Base-by-base conservation (phyloP, 2,329 filamentous ascomycete species). In the Stemphylium lycopersici region DNA sequence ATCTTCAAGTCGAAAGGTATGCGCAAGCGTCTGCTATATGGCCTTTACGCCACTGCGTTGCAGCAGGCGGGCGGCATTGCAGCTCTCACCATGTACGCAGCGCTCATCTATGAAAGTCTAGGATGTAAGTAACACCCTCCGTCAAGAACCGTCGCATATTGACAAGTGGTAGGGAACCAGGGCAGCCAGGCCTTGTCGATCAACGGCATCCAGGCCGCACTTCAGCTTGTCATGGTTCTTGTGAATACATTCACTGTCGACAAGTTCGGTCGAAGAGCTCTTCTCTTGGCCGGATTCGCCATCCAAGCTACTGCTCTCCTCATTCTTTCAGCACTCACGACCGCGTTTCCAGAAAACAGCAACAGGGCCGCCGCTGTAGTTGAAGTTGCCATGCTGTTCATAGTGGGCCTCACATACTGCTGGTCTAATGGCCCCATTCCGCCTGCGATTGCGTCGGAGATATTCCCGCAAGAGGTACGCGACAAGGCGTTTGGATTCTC, bases 1-100 rank as follows among this genome's bases (percentile, higher is more conserved):
- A 44, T 48, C 4, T 51, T 48, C 36, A 46, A 38, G 39, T 56
- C 48, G 4, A 41, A 42, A 31, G 53, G 44, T 13, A 52, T 52
- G 53, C 53, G 48, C 37, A 40, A 48, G 34, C 40, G 44, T 18
- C 29, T 56, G 24, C 11, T 52, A 31, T 52, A 52, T 15, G 40
- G 48, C 3, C 44, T 48, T 12, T 52, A 48, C 15, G 42, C 47
- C 5, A 55, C 42, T 2, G 34, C 53, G 11, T 42, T 56, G 8
- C 48, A 56, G 43, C 48, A 52, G 11, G 53, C 48, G 18, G 48
- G 43, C 24, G 53, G 53, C 13, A 56, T 56, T n/a, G 53, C 48
- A 4, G 39, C 48, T 12, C 15, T 52, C 5, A 56, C 48, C 15
- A 44, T 56, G 53, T 52, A 56, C 16, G 53, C 53, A 31, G 36